Base-by-base conservation (phyloP, 345 rosid genomes). In the Acer yangbiense region DNA sequence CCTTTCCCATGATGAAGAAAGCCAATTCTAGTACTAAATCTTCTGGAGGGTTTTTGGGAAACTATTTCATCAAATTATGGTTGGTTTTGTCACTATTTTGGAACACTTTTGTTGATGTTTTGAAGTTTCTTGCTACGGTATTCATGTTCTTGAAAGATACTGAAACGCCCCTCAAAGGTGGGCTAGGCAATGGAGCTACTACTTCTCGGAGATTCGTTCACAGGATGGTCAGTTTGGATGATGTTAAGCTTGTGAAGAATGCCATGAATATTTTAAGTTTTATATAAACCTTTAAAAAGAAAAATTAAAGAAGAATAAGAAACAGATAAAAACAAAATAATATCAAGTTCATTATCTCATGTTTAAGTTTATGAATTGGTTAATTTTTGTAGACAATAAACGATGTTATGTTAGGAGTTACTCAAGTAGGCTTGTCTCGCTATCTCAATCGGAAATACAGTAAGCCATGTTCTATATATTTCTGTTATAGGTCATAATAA, bases 241-340 rank as follows among this genome's bases (percentile, higher is more conserved):
- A 85, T n/a, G 61, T 87, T 1, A 82, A 79, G 72, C n/a, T 83
- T 17, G 77, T 81, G 35, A 85, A 83, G 46, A 69, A 69, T 73
- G 77, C 81, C 6, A 76, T 81, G 66, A 67, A 80, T 13, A 11
- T 72, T 71, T 87, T 35, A 35, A 35, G 39, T 35, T 35, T 35
- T 35, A 4, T 4, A 32, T 32, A 32, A 32, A 32, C 35, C 35
- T 32, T 32, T 32, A 32, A 32, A 35, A 35, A 35, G 4, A 35
- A 35, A 35, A 4, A 23, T 23, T 23, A 23, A 35, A 32, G 35
- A 32, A 35, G 39, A 35, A 35, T 35, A 35, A 35, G 39, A 35
- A 35, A 35, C 39, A 35, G 39, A 35, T 35, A 35, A 35, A 35
- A 35, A 4, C 39, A 4, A 35, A 35, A 35, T 35, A 6, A 35